Base-by-base conservation (phyloP, 805 yeast species). In the Wickerhamiella lipophila region DNA sequence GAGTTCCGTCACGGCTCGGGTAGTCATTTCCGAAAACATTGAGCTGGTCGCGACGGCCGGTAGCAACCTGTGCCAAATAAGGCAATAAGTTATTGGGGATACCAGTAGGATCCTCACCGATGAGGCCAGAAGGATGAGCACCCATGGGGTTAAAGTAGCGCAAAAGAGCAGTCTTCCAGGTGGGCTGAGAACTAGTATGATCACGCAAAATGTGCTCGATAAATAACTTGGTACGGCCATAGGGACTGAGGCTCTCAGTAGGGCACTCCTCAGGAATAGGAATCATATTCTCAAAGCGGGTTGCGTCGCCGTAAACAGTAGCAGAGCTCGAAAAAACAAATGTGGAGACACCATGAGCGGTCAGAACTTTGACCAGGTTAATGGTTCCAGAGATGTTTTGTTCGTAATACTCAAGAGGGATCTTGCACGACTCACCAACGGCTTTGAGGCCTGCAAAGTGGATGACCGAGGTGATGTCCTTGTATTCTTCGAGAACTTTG, bases 401-500 rank as follows among this genome's bases (percentile, higher is more conserved):
- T 46, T 74, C 76, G 62, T 79, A 82, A 65, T 83, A 83, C 41
- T 63, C 69, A 49, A 81, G 69, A 13, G 94, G 92, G 49, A 78
- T 72, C 55, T 73, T 59, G 23, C 82, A 73, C 12, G 85, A 78
- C 62, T 83, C 92, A 34, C 85, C 88, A 29, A 83, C 94, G 2
- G 89, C 88, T 62, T 83, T 83, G 58, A 83, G 72, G 19, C 86
- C 88, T 4, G 92, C 94, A 65, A 83, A 81, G 61, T 83, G 94
- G 42, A 83, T 70, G 21, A 81, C 86, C 2, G 82, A 74, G 30
- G 67, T 64, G 53, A 82, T 73, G 27, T 63, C 59, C 1, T 68
- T 63, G 63, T 72, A 73, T 44, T 66, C 60, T 30, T 64, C 54
- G 59, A 82, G 77, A 1, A 81, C 74, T 42, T 60, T 55, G 32